Conservation (phyloP, 306 rosid species). For the Gillenia trifoliata region DNA sequence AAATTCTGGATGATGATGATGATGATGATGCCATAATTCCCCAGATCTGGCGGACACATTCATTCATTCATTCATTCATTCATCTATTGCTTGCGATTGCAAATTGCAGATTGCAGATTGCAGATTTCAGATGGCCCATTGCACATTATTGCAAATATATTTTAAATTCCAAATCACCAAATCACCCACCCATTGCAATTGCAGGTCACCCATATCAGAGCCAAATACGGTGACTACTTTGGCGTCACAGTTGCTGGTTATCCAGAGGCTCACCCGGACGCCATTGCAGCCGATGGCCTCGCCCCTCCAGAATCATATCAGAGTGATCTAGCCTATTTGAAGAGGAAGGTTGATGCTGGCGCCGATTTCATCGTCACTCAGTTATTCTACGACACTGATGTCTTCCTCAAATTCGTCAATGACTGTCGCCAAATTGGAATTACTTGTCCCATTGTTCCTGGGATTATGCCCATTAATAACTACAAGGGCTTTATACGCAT, state of each 20-base stretch:
- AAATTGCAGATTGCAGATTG: too few species aligned
- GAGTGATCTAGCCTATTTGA: conserved; percentile 77
- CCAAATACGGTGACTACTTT: conserved; percentile 77
- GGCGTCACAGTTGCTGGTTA: conserved; percentile 97
- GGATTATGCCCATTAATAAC: conserved; percentile 96
- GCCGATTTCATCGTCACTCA: conserved; percentile 95
- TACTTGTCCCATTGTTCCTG: conserved; percentile 92
- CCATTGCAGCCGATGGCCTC: conserved; percentile 62
- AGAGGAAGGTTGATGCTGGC: conserved; percentile 93
- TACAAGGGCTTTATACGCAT: conserved; percentile 92
- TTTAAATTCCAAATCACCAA: not conserved
- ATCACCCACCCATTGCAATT: not conserved
- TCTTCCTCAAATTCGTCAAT: conserved; percentile 85
- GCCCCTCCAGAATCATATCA: conserved; percentile 71
- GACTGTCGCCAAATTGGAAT: conserved; percentile 99
- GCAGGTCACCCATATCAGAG: conserved; percentile 80
- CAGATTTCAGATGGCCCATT: too few species aligned
- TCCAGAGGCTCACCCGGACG: conserved; percentile 99
- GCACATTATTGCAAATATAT: too few species aligned
- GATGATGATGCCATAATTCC: not conserved
- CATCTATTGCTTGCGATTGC: too few species aligned
- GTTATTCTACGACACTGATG: conserved; percentile 80
- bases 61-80: too few species aligned
- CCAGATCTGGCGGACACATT: too few species aligned
- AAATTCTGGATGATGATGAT: too few species aligned